Evolutionary conservation across 305 asterid genomes (phyloP).

Genomic region (Fraxinus sp.): DNA sequence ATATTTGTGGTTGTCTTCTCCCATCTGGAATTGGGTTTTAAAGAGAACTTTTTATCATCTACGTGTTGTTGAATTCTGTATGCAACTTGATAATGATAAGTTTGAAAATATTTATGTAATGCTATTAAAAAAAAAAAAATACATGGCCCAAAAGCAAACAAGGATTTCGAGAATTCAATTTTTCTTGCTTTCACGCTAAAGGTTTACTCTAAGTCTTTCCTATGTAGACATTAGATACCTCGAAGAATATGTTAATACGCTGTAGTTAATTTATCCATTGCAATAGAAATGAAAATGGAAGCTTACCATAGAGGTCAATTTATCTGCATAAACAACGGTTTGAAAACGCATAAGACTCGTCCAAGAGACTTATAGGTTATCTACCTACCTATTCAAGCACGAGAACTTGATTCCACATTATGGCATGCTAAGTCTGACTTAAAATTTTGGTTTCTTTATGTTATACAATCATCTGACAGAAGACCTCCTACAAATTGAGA

Average conservation of each 20-base stretch:
- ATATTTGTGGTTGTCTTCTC: not conserved
- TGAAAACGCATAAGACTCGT: not conserved
- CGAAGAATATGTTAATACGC: not conserved
- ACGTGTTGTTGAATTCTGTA: not conserved
- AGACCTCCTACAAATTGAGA: not conserved
- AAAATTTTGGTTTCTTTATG: not conserved
- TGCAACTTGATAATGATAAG: not conserved
- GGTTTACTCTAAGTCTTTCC: not conserved
- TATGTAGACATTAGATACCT: not conserved
- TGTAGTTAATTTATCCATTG: not conserved
- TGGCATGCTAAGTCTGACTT: not conserved
- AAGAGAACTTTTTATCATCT: not conserved
- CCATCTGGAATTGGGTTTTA: not conserved
- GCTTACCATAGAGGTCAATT: not conserved
- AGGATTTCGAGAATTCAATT: not conserved
- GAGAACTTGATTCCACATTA: conserved; percentile 3
- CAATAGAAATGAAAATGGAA: not conserved
- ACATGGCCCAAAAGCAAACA: not conserved
- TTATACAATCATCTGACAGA: not conserved
- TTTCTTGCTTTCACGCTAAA: not conserved
- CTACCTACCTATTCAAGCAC: not conserved
- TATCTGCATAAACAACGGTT: not conserved
- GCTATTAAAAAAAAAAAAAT: not conserved
- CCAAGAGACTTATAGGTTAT: not conserved
- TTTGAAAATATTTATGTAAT: not conserved